phyloP scores from a whole-genome alignment of 768 basidiomycete genomes.

The Postia placenta region DNA sequence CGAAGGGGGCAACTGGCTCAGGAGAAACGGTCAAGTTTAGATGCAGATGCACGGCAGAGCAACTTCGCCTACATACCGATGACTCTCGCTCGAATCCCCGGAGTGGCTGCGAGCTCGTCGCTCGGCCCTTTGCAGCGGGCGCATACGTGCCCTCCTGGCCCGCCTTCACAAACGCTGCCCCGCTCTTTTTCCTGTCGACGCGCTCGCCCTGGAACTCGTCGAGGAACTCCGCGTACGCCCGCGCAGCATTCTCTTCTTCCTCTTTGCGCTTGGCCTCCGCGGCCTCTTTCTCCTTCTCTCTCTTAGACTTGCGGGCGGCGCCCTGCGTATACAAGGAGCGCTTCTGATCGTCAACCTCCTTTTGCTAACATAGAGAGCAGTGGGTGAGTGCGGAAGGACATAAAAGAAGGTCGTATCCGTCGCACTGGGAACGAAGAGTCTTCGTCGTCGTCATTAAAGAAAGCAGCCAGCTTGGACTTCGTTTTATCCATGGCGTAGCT shows the following conservation, averaged over 20 bases:
- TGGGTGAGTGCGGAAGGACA: slow-evolving; percentile 55
- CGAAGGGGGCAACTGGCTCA: slow-evolving; percentile 44
- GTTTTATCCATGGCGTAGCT: slow-evolving; percentile 69
- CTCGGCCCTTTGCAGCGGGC: slow-evolving; percentile 23
- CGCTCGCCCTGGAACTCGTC: slow-evolving; percentile 79
- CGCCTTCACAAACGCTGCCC: slow-evolving; percentile 57
- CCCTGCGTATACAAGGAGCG: slow-evolving; percentile 81
- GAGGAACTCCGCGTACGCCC: slow-evolving; percentile 78
- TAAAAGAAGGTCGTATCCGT: slow-evolving; percentile 66
- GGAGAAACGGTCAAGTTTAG: neutral
- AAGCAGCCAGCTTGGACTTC: slow-evolving; percentile 62
- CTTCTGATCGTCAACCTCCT: slow-evolving; percentile 81
- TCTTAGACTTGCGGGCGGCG: slow-evolving; percentile 81
- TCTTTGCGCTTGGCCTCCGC: slow-evolving; percentile 85
- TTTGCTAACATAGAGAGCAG: slow-evolving; percentile 61
- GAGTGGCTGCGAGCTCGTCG: slow-evolving; percentile 23
- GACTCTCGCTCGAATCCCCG: slow-evolving; percentile 28
- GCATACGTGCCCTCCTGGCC: slow-evolving; percentile 42
- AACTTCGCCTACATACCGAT: slow-evolving; percentile 17
- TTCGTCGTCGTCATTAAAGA: slow-evolving; percentile 83
- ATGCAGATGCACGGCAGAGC: neutral
- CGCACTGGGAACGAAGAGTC: slow-evolving; percentile 88
- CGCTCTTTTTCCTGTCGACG: slow-evolving; percentile 39
- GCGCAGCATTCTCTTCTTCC: slow-evolving; percentile 75
- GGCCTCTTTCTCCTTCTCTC: slow-evolving; percentile 89